Conservation (phyloP, 768 basidiomycete genomes). For the Tulasnella sp. region DNA sequence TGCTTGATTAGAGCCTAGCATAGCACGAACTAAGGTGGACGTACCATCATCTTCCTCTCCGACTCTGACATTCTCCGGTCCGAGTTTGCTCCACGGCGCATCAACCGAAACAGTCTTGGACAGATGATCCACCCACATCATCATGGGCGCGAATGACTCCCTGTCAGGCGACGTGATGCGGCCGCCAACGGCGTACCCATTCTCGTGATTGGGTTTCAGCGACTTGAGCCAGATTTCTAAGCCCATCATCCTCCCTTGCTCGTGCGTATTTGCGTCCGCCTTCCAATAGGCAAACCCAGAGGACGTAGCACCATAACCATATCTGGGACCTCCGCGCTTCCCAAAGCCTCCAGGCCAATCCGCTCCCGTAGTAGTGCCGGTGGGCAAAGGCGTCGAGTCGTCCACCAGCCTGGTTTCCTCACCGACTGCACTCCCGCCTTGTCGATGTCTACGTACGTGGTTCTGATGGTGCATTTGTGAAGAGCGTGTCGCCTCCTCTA, state of each 20-base stretch:
- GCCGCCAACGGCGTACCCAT: background rate
- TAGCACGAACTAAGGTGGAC: background rate
- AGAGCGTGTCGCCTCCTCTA: background rate
- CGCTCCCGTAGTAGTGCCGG: background rate
- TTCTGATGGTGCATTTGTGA: background rate
- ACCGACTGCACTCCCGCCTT: too few species aligned
- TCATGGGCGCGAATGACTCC: background rate
- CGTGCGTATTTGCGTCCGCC: background rate
- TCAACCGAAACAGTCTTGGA: background rate
- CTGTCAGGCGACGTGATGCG: background rate
- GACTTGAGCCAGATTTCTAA: constrained; percentile 1
- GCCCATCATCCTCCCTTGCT: constrained; percentile 3
- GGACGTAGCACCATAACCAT: too few species aligned
- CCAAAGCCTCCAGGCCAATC: too few species aligned
- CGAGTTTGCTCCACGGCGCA: constrained; percentile 2
- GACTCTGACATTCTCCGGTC: background rate
- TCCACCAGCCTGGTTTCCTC: background rate
- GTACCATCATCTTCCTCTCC: background rate
- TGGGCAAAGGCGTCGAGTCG: background rate
- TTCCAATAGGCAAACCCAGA: too few species aligned
- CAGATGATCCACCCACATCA: constrained; percentile 9
- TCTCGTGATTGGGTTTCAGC: background rate
- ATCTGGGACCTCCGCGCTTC: too few species aligned
- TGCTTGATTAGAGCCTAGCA: too few species aligned
- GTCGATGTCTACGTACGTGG: background rate